Base-by-base conservation (phyloP, 2,329 filamentous ascomycete species). In the Alternaria sp. region DNA sequence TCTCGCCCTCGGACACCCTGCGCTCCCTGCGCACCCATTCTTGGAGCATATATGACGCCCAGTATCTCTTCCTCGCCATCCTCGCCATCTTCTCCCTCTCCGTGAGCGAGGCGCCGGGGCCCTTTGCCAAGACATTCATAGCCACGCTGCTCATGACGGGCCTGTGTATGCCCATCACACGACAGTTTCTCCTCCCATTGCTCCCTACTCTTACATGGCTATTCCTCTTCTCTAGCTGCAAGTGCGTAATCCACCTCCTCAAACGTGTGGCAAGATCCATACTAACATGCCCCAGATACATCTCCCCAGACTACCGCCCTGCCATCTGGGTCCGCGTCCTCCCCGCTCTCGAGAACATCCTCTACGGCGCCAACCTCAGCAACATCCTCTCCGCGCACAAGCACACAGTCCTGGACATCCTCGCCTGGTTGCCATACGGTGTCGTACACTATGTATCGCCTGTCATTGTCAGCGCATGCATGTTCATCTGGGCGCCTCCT, bases 301-400 rank as follows among this genome's bases (percentile, higher is more conserved):
- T 97, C 72, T 91, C 93, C 40, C 88, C 89, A 70, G 91, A 95
- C 76, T 96, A 93, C 83, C 90, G 95, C 70, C 94, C 94, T 63
- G 91, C 93, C 66, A 97, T 97, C 74, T 97, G 93, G 92, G 95
- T 97, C 69, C 93, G 94, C 75, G 93, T 98, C 26, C 87, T 98
- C 36, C 95, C 95, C 5, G 93, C 95, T 17, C 88, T 98, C 68
- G 95, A 98, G 82, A 97, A 98, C 80, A 96, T 98, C 66, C 86
- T 98, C 32, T 98, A 97, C 78, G 95, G 95, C 72, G 93, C 94
- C 67, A 97, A 97, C 81, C 86, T 97, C 61, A 97, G 93, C 83
- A 97, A 97, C 80, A 96, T 97, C 74, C 88, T 98, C 58, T 97
- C 94, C 13, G 93, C 93, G 49, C 93, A 97, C 82, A 92, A 95